A percentile compares a stretch with the other conserved stretches of the same genome.
phyloP scores from a whole-genome alignment of 1,284 basidiomycete genomes.

The Clitocybe nebularis region DNA sequence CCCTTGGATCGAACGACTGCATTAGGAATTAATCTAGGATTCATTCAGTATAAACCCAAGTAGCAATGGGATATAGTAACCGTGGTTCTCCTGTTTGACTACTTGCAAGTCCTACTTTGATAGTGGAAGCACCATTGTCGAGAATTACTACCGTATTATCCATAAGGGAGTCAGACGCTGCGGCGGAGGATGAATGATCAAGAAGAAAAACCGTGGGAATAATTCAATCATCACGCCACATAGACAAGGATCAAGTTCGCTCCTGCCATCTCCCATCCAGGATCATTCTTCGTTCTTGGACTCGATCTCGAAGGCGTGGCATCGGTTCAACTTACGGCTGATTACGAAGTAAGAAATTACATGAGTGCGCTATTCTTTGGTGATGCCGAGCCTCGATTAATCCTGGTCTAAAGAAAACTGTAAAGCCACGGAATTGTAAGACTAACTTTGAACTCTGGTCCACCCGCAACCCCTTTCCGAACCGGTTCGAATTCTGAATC shows the following conservation, averaged over 20 bases:
- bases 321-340: background rate
- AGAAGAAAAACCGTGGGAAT: constrained; percentile 1
- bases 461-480: background rate
- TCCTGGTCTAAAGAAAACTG: background rate
- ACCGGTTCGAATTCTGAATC: constrained; percentile 2
- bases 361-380: background rate
- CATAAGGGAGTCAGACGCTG: constrained; percentile 27
- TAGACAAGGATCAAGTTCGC: background rate
- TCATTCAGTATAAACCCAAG: constrained; percentile 9
- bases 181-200: background rate
- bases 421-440: constrained; percentile 25
- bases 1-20: constrained; percentile 77
- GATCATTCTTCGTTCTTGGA: background rate
- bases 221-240: background rate
- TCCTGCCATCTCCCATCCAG: background rate
- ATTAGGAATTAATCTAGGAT: constrained; percentile 66
- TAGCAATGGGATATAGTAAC: constrained; percentile 16
- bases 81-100: constrained; percentile 27
- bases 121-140: constrained; percentile 81
- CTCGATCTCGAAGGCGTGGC: background rate
- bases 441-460: constrained; percentile 6
- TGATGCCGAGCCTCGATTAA: background rate
- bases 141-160: constrained; percentile 56
- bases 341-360: background rate
- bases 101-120: constrained; percentile 68